Conservation (phyloP, 768 basidiomycete species). For the Cyathus striatus region DNA sequence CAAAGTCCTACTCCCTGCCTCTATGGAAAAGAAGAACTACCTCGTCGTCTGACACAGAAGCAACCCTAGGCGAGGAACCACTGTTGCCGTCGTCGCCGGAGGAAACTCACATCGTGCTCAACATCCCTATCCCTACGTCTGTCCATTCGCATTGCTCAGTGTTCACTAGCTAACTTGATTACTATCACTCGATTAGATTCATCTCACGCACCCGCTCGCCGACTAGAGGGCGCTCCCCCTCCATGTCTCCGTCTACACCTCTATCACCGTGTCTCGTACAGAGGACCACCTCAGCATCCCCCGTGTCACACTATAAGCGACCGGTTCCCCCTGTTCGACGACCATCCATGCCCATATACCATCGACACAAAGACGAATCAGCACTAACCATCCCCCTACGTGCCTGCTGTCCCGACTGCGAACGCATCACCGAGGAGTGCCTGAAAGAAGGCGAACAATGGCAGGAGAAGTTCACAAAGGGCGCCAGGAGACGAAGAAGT, state of each 20-base stretch:
- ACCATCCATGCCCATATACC: conserved; percentile 28
- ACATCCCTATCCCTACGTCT: conserved; percentile 59
- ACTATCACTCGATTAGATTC: conserved; percentile 2
- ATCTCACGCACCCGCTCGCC: conserved; percentile 33
- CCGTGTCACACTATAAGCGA: conserved; percentile 8
- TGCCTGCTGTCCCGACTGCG: conserved; percentile 65
- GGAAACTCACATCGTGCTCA: conserved; percentile 47
- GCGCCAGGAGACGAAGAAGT: conserved; percentile 53
- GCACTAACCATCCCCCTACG: conserved; percentile 59
- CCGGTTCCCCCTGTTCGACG: conserved; percentile 12
- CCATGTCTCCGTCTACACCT: conserved; percentile 26
- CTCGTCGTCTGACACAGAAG: conserved; percentile 14
- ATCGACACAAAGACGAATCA: conserved; percentile 25
- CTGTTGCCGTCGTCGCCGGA: conserved; percentile 7
- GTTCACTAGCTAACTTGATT: conserved; percentile 4
- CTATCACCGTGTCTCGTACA: conserved; percentile 56
- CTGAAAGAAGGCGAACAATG: conserved; percentile 50
- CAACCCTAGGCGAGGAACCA: conserved; percentile 9
- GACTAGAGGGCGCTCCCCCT: conserved; percentile 28
- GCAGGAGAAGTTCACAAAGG: conserved; percentile 59
- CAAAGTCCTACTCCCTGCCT: conserved; percentile 65
- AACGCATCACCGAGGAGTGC: conserved; percentile 51
- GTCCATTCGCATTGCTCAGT: conserved; percentile 14
- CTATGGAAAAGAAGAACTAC: conserved; percentile 46
- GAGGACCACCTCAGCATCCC: conserved; percentile 24